Conservation (phyloP, 2,329 filamentous ascomycete species). For the Sarocladiaceae sp. region DNA sequence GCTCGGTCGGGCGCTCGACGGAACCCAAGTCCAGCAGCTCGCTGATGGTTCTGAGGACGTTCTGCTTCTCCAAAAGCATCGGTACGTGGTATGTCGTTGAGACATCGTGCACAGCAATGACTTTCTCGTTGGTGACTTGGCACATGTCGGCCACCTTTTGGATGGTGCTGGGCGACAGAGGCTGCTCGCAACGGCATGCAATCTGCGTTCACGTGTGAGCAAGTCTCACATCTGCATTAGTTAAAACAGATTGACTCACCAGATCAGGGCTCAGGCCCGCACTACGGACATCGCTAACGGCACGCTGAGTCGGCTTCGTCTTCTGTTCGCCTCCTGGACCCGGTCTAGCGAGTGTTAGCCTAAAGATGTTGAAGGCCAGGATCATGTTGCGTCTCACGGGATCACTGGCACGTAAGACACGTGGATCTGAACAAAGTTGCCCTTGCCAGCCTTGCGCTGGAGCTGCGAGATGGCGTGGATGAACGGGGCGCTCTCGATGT, state of each 20-base stretch:
- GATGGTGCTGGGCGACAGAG: constrained; percentile 66
- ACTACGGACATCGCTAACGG: constrained; percentile 77
- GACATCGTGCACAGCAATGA: constrained; percentile 86
- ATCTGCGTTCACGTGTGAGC: constrained; percentile 46
- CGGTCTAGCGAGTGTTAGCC: constrained; percentile 8
- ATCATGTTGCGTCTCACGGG: constrained; percentile 11
- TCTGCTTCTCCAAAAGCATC: constrained; percentile 79
- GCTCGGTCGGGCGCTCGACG: constrained; percentile 41
- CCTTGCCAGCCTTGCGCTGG: constrained; percentile 54
- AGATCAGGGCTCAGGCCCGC: constrained; percentile 68
- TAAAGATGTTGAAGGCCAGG: background rate
- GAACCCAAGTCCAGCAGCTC: constrained; percentile 59
- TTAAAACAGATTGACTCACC: constrained; percentile 31
- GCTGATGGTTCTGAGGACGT: constrained; percentile 61
- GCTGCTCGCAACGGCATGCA: constrained; percentile 81
- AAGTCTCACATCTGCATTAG: background rate
- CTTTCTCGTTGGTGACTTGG: constrained; percentile 78
- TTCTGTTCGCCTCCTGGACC: constrained; percentile 65
- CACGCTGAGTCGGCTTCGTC: constrained; percentile 93
- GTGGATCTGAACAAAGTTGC: constrained; percentile 83
- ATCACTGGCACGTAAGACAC: constrained; percentile 77
- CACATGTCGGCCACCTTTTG: constrained; percentile 87
- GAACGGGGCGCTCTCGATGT: constrained; percentile 84
- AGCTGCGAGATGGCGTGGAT: constrained; percentile 81
- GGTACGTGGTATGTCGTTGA: constrained; percentile 91